These are phyloP conservation scores for Metschnikowia drakensbergensis DNA, from an alignment of 805 yeast genomes.

Conservation along the genomic window DNA sequence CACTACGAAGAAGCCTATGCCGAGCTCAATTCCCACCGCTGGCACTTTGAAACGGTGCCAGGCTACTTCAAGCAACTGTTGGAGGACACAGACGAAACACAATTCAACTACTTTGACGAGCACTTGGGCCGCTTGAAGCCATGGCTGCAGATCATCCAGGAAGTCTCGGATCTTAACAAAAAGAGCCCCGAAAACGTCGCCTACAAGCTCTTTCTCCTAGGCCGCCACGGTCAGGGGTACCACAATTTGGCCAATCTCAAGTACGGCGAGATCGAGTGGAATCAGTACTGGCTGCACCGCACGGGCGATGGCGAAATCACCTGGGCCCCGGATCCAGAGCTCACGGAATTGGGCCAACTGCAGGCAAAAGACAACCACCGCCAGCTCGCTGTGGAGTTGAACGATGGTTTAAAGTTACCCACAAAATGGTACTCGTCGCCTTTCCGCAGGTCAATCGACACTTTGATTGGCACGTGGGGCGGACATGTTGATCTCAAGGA, in stretches of 20 bases:
- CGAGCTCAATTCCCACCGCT: slow-evolving; percentile 22
- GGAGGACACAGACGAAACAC: slow-evolving; percentile 36
- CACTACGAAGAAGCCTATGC: slow-evolving; percentile 15
- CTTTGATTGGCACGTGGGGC: slow-evolving; percentile 47
- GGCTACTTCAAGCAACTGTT: slow-evolving; percentile 45
- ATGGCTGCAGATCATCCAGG: slow-evolving; percentile 17
- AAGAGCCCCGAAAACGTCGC: slow-evolving; percentile 22
- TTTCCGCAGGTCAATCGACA: slow-evolving; percentile 48
- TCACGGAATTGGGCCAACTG: slow-evolving; percentile 43
- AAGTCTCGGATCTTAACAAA: slow-evolving; percentile 36
- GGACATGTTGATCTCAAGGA: slow-evolving; percentile 22
- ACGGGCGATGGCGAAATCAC: slow-evolving; percentile 44
- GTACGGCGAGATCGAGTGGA: slow-evolving; percentile 47
- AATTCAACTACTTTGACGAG: slow-evolving; percentile 40
- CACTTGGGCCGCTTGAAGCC: slow-evolving; percentile 41
- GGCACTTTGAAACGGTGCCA: slow-evolving; percentile 40
- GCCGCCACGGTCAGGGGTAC: slow-evolving; percentile 54
- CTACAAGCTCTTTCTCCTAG: slow-evolving; percentile 46
- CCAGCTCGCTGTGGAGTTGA: slow-evolving; percentile 39
- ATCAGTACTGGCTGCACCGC: slow-evolving; percentile 41
- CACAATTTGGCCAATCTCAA: slow-evolving; percentile 46
- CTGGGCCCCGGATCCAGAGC: slow-evolving; percentile 52
- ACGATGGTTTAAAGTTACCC: slow-evolving; percentile 30
- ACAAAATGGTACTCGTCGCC: slow-evolving; percentile 46
- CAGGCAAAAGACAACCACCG: slow-evolving; percentile 44